These are phyloP conservation scores for Gaertneriomyces sp. DNA, from an alignment of 192 early-diverging fungal species.

Conservation along the genomic window DNA sequence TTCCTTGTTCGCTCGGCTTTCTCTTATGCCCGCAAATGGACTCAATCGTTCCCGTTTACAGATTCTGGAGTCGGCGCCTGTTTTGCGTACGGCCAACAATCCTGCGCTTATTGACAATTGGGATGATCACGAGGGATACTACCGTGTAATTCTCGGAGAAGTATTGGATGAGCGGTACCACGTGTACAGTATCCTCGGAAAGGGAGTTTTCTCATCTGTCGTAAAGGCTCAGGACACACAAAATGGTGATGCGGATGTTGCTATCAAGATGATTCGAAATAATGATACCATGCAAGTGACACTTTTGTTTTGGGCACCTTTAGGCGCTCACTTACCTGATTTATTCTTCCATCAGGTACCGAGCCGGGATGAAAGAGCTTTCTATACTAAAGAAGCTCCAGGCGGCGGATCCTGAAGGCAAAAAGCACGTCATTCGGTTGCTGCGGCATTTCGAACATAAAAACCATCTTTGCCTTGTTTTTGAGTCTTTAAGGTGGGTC, in stretches of 20 bases:
- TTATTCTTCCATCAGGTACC: conserved; percentile 55
- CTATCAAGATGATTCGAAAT: conserved; percentile 93
- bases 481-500: conserved; percentile 78
- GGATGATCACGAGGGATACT: conserved; percentile 98
- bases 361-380: conserved; percentile 84
- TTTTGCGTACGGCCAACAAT: conserved; percentile 40
- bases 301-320: background rate
- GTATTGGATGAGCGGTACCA: conserved; percentile 80
- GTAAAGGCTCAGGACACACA: conserved; percentile 80
- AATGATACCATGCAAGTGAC: conserved; percentile 80
- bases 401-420: conserved; percentile 80
- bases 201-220: conserved; percentile 94
- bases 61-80: conserved; percentile 42
- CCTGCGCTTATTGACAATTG: conserved; percentile 76
- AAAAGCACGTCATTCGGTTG: conserved; percentile 84
- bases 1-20: conserved; percentile 11
- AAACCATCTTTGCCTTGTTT: conserved; percentile 87
- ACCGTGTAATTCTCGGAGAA: conserved; percentile 85
- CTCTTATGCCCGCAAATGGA: background rate
- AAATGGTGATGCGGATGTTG: conserved; percentile 72
- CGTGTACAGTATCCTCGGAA: conserved; percentile 79
- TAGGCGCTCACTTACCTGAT: background rate
- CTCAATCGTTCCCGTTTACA: conserved; percentile 3
- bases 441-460: conserved; percentile 85
- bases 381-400: conserved; percentile 83